Base-by-base conservation (phyloP, 176 grass and related monocot species). In the Aegilops umbellulata region DNA sequence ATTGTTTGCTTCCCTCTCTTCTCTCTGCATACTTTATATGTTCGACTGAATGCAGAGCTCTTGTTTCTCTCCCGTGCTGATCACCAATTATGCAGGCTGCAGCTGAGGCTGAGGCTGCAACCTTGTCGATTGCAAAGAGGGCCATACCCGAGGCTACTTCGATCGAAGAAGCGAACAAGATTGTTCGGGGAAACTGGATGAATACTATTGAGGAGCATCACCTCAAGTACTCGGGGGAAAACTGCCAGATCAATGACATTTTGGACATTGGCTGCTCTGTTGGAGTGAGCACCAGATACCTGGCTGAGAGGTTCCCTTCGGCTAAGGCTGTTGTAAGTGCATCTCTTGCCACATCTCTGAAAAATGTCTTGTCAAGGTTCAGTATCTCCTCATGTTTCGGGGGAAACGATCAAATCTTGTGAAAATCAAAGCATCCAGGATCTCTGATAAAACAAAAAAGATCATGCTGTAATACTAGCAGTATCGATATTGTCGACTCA, bases 211-310 rank as follows among this genome's bases (percentile, higher is more conserved):
- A 97, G 76, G 71, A 94, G 73, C 92, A 94, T 69, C 79, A 84
- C 68, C 77, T 86, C 61, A 78, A 90, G 69, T 89, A 94, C 76
- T 92, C 92, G 3, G 76, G 72, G 7, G 26, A 24, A 17, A 82
- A 90, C n/a, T 65, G 60, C 65, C 69, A 79, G 64, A 90, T 97
- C 31, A 94, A 83, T 65, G 88, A 90, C 61, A 88, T 97, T 79
- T 74, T 97, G 77, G 95, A 97, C 69, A 80, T 95, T 70, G 95
- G 95, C 27, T 97, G 95, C 89, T 97, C 95, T 44, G 87, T 97
- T 42, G 95, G 95, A 85, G 89, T 94, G 29, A 94, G 95, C 95
- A 90, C 90, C 29, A 83, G 92, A 74, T 92, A 81, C 74, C 90
- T 97, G 57, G 86, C 92, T 81, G 88, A 94, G 51, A 94, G 60